A percentile compares a stretch with the other conserved stretches of the same genome.
Evolutionary conservation across 345 rosid genomes (phyloP).

Genomic region (Sapria himalayana): DNA sequence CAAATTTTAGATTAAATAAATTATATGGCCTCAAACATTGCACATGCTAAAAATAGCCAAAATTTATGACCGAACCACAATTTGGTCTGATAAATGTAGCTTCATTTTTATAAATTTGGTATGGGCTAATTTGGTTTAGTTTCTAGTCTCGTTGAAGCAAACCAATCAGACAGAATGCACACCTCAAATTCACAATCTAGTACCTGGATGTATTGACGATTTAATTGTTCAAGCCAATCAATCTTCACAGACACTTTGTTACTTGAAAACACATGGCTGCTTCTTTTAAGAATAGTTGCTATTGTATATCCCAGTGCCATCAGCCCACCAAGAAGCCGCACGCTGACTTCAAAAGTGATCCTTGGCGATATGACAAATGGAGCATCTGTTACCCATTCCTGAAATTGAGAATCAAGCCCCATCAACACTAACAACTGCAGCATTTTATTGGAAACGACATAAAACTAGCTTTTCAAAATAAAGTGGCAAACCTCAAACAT

Average conservation of each 20-base stretch:
- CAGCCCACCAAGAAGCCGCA: slow-evolving; percentile 95
- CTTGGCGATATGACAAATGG: slow-evolving; percentile 98
- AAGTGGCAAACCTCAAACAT: slow-evolving; percentile 82
- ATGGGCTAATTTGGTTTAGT: too few species aligned
- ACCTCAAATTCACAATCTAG: too few species aligned
- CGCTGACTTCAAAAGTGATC: slow-evolving; percentile 93
- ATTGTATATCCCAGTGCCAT: slow-evolving; percentile 98
- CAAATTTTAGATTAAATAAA: too few species aligned
- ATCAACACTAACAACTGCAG: not conserved
- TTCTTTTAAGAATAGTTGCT: slow-evolving; percentile 86
- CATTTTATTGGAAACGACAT: not conserved
- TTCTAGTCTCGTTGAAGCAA: too few species aligned
- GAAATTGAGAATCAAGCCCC: slow-evolving; percentile 9
- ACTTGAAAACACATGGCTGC: slow-evolving; percentile 67
- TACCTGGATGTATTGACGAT: slow-evolving; percentile 88
- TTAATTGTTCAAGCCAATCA: slow-evolving; percentile 88
- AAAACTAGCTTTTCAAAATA: slow-evolving; percentile 3
- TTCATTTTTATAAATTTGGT: too few species aligned
- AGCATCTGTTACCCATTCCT: slow-evolving; percentile 95
- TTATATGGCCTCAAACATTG: too few species aligned
- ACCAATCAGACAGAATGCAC: too few species aligned
- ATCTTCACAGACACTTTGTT: slow-evolving; percentile 65
- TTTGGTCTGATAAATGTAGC: too few species aligned
- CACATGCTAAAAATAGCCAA: too few species aligned
- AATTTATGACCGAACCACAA: too few species aligned